Conservation (phyloP, 805 yeast species). For the Metschnikowia corniflorae region DNA sequence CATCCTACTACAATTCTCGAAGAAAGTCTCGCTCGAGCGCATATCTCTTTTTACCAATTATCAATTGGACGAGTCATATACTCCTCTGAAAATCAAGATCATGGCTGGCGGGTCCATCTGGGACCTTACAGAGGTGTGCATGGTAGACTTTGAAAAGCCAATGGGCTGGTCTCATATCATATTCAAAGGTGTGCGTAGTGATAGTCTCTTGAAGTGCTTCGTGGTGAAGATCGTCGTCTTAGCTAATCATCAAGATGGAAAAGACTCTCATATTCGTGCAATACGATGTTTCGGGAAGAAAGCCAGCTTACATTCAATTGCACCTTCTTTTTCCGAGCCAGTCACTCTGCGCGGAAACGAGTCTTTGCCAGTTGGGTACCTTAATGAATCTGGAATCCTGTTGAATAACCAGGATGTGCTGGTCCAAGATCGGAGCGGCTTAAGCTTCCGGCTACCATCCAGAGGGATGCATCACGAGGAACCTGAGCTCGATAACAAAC, state of each 20-base stretch:
- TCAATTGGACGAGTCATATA: conserved; percentile 81
- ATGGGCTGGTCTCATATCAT: conserved; percentile 73
- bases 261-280: conserved; percentile 86
- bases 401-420: conserved; percentile 8
- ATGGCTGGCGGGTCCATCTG: conserved; percentile 75
- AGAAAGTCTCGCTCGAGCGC: conserved; percentile 63
- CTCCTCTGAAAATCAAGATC: conserved; percentile 69
- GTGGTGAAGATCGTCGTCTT: conserved; percentile 57
- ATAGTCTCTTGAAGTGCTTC: conserved; percentile 62
- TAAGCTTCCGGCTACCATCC: neutral
- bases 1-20: conserved; percentile 75
- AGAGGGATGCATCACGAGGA: neutral
- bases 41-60: conserved; percentile 71
- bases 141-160: conserved; percentile 59
- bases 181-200: conserved; percentile 52
- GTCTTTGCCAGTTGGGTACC: neutral
- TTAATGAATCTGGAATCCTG: conserved; percentile 14
- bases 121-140: conserved; percentile 66
- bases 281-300: conserved; percentile 53
- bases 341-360: neutral
- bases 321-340: conserved; percentile 1
- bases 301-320: conserved; percentile 12
- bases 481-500: conserved; percentile 10
- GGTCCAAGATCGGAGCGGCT: neutral
- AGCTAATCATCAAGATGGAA: conserved; percentile 91